Percentiles rank a stretch among this genome's conserved stretches.
Evolutionary conservation across 148 eudicot species (phyloP).

Genomic region (Fagopyrum esculentum): DNA sequence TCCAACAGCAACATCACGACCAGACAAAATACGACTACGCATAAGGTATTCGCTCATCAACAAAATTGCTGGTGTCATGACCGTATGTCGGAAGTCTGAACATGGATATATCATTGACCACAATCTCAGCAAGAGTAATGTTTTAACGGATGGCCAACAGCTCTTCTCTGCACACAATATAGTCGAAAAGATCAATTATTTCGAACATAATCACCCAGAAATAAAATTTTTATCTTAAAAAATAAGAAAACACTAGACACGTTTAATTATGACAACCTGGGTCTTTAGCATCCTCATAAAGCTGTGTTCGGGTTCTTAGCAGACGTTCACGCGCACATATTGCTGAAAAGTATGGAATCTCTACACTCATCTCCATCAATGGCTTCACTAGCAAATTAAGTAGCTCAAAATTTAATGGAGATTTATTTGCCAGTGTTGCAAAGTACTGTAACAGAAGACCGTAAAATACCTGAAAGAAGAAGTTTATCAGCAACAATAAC

Average conservation of each 20-base stretch:
- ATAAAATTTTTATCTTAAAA: conserved; percentile 4
- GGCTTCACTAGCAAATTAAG: conserved; percentile 82
- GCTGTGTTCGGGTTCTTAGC: conserved; percentile 47
- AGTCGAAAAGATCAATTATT: background rate
- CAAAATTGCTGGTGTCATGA: conserved; percentile 82
- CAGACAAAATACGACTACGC: conserved; percentile 74
- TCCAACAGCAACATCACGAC: conserved; percentile 75
- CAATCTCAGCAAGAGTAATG: conserved; percentile 73
- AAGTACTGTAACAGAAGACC: conserved; percentile 90
- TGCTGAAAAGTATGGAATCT: conserved; percentile 87
- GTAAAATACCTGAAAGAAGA: conserved; percentile 65
- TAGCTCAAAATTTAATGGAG: conserved; percentile 63
- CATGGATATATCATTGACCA: conserved; percentile 98
- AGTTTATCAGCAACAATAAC: background rate
- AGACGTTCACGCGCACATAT: conserved; percentile 93
- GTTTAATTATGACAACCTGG: conserved; percentile 41
- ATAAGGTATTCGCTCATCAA: conserved; percentile 84
- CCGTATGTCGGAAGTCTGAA: conserved; percentile 94
- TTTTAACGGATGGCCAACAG: conserved; percentile 91
- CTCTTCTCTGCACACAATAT: conserved; percentile 49
- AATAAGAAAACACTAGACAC: background rate
- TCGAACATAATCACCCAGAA: background rate
- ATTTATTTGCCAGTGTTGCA: conserved; percentile 70
- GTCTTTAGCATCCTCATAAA: conserved; percentile 70
- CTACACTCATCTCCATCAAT: conserved; percentile 76